A percentile compares a stretch with the other conserved stretches of the same genome.
Evolutionary conservation across 2,329 filamentous ascomycete species (phyloP).

Genomic region (Aspergillus sergii): DNA sequence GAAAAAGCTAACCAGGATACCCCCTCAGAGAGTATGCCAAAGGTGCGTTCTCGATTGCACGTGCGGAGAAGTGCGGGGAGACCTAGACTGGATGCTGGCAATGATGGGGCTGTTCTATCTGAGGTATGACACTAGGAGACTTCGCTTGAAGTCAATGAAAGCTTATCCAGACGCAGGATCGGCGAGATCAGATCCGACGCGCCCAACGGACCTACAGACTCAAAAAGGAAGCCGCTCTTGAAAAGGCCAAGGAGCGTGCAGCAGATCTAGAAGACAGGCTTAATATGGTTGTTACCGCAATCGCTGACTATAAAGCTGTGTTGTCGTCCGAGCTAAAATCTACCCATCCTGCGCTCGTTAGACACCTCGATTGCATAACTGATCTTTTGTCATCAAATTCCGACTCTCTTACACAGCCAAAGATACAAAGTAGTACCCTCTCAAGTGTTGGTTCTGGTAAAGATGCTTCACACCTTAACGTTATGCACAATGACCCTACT

Average conservation of each 20-base stretch:
- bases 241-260: conserved; percentile 70
- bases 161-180: conserved; percentile 33
- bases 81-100: neutral
- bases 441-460: neutral
- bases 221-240: conserved; percentile 80
- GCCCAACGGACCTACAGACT: conserved; percentile 84
- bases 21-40: neutral
- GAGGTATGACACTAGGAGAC: neutral
- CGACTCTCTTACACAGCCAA: neutral
- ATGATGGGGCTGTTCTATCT: neutral
- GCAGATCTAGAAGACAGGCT: conserved; percentile 60
- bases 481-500: neutral
- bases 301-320: neutral
- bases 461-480: neutral
- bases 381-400: neutral
- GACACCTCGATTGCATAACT: neutral
- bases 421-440: too few relatives aligned
- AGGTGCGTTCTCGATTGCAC: neutral
- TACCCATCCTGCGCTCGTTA: neutral
- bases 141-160: neutral
- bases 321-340: neutral
- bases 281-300: conserved; percentile 6
- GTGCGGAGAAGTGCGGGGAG: neutral
- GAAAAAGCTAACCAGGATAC: neutral
- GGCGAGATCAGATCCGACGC: conserved; percentile 82